A percentile compares a stretch with the other conserved stretches of the same genome.
These are phyloP conservation scores for Letharia columbiana DNA, from an alignment of 495 filamentous ascomycete genomes.

Conservation along the genomic window DNA sequence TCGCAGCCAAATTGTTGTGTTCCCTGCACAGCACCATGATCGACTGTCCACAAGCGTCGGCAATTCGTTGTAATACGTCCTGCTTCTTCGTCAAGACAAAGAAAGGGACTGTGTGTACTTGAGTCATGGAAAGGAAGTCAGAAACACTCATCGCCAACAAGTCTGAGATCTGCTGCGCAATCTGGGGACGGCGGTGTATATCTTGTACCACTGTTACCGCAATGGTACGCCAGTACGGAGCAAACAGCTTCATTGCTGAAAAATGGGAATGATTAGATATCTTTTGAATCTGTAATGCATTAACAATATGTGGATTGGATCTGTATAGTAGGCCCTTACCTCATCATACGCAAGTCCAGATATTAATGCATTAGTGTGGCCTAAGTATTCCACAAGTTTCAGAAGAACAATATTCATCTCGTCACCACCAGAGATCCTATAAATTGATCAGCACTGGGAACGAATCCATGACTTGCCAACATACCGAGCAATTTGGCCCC, in stretches of 20 bases:
- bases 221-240: conserved; percentile 79
- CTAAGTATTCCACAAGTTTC: conserved; percentile 76
- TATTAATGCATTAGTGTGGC: conserved; percentile 69
- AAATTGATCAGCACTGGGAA: conserved; percentile 14
- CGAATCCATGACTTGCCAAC: conserved; percentile 11
- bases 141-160: conserved; percentile 62
- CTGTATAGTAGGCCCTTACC: conserved; percentile 36
- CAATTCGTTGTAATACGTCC: conserved; percentile 73
- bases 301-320: conserved; percentile 11
- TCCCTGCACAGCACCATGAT: conserved; percentile 52
- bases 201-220: conserved; percentile 74
- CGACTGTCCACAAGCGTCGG: conserved; percentile 56
- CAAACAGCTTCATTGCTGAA: conserved; percentile 58
- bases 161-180: conserved; percentile 70
- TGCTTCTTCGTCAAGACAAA: conserved; percentile 68
- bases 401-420: conserved; percentile 80
- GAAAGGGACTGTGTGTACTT: conserved; percentile 73
- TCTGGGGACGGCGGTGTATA: conserved; percentile 67
- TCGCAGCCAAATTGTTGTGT: conserved; percentile 63
- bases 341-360: conserved; percentile 74
- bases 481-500: conserved; percentile 69
- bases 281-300: conserved; percentile 42
- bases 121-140: conserved; percentile 67
- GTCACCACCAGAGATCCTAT: conserved; percentile 56
- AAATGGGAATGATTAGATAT: conserved; percentile 55